Evolutionary conservation across 2,329 filamentous ascomycete species (phyloP), one percentile per base, ranked within the genome.

Genomic region (Neonectria sp.): DNA sequence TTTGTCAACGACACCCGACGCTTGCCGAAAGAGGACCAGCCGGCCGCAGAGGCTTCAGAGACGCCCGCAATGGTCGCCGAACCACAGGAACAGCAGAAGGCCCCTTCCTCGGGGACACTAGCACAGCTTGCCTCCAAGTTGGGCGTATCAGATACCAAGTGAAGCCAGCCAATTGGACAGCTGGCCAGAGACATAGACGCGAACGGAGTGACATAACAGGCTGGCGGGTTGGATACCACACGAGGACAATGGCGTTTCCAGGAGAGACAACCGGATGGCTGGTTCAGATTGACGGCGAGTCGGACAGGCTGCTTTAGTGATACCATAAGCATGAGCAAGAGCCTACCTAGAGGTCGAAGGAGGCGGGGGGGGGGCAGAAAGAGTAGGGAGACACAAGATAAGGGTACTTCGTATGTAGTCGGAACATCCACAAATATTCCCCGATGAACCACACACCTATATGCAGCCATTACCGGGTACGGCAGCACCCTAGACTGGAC

Each of bases 1-100:
- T 82, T 85, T 55, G 82, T 88, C 52, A 82, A 82, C 60, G 82
- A 85, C 63, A 82, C 81, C 60, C 81, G 84, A 55, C 78, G 76
- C 60, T 77, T 82, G 31, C 77, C 82, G 46, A 81, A 79, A 29
- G 79, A 81, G 21, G 67, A 62, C 35, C 46, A 67, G 56, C 66
- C 82, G 11, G 83, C 81, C 55, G 78, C 77, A 6, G 71, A 55
- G 15, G 66, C 51, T 11, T 29, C 45, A 24, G 63, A 60, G 37
- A 27, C 35, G 12, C 12, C 62, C 33, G 59, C 61, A 43, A 27
- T 33, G 29, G 56, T 31, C 27, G 51, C 51, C 21, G 29, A 46
- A 58, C 24, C 64, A n/a, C 49, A 65, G 12, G 61, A 68, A 25
- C 60, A 63, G 31, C 60, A 68, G 21, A 59, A 67, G 6, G 25